Base-by-base conservation (phyloP, 495 filamentous ascomycete species). In the Hypoxylon lenormandii region DNA sequence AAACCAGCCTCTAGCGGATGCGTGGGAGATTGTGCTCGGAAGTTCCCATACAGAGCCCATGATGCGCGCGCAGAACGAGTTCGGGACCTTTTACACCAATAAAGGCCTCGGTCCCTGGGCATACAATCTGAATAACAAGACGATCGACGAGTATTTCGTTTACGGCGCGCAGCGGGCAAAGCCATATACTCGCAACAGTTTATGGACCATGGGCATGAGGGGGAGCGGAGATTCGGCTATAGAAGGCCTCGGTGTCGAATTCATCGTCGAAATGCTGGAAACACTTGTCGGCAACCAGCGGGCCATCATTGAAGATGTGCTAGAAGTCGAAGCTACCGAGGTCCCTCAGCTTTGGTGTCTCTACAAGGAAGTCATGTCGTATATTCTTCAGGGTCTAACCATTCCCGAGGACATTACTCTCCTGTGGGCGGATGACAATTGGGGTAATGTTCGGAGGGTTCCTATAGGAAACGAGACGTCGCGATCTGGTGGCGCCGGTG, bases 401-500 rank as follows among this genome's bases (percentile, higher is more conserved):
- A 88, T 92, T 3, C 89, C 89, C 1, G 90, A 93, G 38, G 85
- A 91, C 66, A 83, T 93, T 47, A 92, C 89, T 0, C 79, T 93
- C 23, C 77, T 92, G 8, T 92, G 88, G 84, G 83, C 90, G 0
- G 90, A 93, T 74, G 91, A 93, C 72, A 93, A 92, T 76, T 91
- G 84, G 83, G 89, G 89, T 7, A 89, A 90, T 74, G 77, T 90
- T 28, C 84, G 87, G 13, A 80, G 89, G 49, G 83, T 92, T 43
- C 91, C 91, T 5, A 72, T 89, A 21, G 79, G 64, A 0, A 83
- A 87, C 66, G 90, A 92, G 78, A 87, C 81, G 0, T 68, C 73
- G n/a, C 79, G 90, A 42, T 59, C 79, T 10, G 89, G 87, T 21
- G 88, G 90, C 10, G 88, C 90, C 16, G 90, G 90, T n/a, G 85